Conservation (phyloP, 768 basidiomycete genomes). For the Phaeotremella skinneri region DNA sequence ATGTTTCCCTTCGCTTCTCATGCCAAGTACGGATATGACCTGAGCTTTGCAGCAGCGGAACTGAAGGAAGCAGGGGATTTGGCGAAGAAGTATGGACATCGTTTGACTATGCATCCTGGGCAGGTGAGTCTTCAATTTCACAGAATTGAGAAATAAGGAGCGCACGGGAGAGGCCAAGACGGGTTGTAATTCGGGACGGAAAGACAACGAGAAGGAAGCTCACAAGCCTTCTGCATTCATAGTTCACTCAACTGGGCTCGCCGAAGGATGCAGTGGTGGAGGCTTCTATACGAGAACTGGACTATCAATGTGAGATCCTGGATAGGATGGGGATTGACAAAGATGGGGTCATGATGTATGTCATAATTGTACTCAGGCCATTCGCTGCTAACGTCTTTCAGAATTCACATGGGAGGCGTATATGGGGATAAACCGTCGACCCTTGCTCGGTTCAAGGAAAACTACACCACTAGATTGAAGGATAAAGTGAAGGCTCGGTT, state of each 20-base stretch:
- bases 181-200: not conserved
- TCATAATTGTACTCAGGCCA: conserved; percentile 9
- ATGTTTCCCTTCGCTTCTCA: conserved; percentile 89
- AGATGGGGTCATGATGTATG: conserved; percentile 82
- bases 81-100: conserved; percentile 68
- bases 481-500: conserved; percentile 67
- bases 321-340: conserved; percentile 70
- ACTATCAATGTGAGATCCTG: conserved; percentile 84
- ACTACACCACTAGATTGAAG: conserved; percentile 62
- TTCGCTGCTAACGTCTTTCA: conserved; percentile 2
- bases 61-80: conserved; percentile 64
- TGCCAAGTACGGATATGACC: conserved; percentile 70
- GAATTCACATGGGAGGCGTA: conserved; percentile 67
- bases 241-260: conserved; percentile 64
- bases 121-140: conserved; percentile 59
- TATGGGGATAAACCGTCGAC: conserved; percentile 77
- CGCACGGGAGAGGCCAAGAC: not conserved
- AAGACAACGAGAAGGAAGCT: not conserved
- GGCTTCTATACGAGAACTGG: conserved; percentile 73
- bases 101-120: conserved; percentile 84
- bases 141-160: not conserved
- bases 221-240: not conserved
- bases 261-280: conserved; percentile 72
- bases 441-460: conserved; percentile 68
- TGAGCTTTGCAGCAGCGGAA: conserved; percentile 67